These are phyloP conservation scores for Rhododendron vialii DNA, from an alignment of 148 eudicot genomes.

Conservation along the genomic window DNA sequence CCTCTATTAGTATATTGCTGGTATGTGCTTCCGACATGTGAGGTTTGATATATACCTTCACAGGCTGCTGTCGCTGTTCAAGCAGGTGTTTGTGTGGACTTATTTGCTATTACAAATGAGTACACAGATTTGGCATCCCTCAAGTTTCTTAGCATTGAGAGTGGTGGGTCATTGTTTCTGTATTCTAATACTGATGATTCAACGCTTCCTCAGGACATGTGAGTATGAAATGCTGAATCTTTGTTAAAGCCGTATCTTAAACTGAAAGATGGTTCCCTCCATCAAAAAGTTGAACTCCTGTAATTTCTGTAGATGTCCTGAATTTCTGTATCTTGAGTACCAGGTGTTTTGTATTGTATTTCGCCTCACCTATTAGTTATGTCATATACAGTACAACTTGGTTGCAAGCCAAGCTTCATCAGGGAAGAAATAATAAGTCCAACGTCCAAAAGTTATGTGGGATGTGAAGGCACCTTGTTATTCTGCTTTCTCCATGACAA, in stretches of 20 bases:
- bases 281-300: background rate
- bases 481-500: background rate
- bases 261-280: constrained; percentile 1
- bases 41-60: constrained; percentile 45
- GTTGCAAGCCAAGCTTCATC: background rate
- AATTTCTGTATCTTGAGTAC: background rate
- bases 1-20: background rate
- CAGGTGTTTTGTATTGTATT: background rate
- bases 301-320: background rate
- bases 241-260: background rate
- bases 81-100: constrained; percentile 98
- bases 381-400: background rate
- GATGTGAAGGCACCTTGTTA: background rate
- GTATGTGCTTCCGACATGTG: constrained; percentile 4
- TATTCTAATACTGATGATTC: constrained; percentile 92
- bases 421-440: background rate
- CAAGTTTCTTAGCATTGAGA: constrained; percentile 88
- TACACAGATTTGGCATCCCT: constrained; percentile 95
- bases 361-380: background rate
- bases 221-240: constrained; percentile 33
- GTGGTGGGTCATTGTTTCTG: constrained; percentile 90
- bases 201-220: constrained; percentile 99
- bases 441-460: background rate
- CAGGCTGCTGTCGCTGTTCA: constrained; percentile 99
- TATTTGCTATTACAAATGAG: constrained; percentile 96